phyloP scores from a whole-genome alignment of 78 protist genomes.

The Emiliania huxleyi region DNA sequence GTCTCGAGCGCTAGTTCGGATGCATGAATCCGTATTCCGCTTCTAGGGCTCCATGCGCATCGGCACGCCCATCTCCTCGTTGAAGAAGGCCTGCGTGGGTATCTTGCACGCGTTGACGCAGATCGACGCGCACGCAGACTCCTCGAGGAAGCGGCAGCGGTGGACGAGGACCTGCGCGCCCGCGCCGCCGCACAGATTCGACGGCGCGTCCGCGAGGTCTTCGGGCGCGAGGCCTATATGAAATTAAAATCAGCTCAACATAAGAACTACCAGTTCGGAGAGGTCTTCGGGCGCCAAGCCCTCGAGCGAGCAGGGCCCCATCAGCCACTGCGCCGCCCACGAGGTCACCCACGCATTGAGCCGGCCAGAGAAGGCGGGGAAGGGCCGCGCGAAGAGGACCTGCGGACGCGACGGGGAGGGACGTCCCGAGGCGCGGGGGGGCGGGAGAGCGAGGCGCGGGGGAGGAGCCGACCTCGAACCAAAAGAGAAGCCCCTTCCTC shows the following conservation, averaged over 20 bases:
- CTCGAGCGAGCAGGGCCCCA: background rate
- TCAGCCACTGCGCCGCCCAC: background rate
- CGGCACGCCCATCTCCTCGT: background rate
- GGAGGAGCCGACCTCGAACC: no score
- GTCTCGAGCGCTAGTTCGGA: no score
- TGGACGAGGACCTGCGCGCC: background rate
- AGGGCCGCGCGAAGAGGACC: constrained; percentile 1
- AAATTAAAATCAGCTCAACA: no score
- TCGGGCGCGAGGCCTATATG: no score
- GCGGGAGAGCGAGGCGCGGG: no score
- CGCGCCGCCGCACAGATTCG: background rate
- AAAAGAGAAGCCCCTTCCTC: no score
- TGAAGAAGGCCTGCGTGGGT: constrained; percentile 3
- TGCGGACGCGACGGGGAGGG: no score
- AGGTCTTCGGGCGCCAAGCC: background rate
- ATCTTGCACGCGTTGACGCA: constrained; percentile 11
- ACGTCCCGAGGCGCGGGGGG: no score
- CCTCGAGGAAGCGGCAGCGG: background rate
- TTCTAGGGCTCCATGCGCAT: background rate
- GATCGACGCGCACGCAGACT: background rate
- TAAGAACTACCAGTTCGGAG: background rate
- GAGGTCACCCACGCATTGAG: background rate
- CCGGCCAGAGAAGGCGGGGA: background rate
- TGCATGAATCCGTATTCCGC: no score
- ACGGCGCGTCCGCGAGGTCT: no score